Base-by-base conservation (phyloP, 495 filamentous ascomycete species). In the Halenospora varia region DNA sequence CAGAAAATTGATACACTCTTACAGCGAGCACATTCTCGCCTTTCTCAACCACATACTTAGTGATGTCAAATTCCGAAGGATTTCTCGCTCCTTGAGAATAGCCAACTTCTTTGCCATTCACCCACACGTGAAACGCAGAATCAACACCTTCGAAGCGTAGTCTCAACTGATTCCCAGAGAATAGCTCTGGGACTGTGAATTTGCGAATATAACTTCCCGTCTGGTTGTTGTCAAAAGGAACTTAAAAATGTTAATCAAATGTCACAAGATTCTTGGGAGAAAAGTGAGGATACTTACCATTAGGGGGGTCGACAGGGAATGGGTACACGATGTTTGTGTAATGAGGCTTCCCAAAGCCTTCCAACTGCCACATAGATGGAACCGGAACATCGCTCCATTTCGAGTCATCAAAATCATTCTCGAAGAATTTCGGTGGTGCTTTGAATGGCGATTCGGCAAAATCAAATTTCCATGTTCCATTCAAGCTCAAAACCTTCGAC, bases 101-200 rank as follows among this genome's bases (percentile, higher is more conserved):
- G 84, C 84, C 84, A 8, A 86, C 71, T 41, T 77, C 66, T 9
- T 71, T 66, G 0, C 76, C 77, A 51, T 88, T 88, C 15, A 88
- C 70, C 77, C 79, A 87, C 35, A 87, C 64, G 59, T 86, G 80
- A 62, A 83, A 88, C 8, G 84, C 81, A 57, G 82, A 84, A 60
- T 87, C 84, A 0, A 88, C 84, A 15, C 84, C 84, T 24, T 88
- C 84, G 52, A 87, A 87, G 15, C 84, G 74, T 26, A 88, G 63
- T 20, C 82, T 73, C 3, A 83, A 67, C 55, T 84, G 79, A 6
- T 66, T 63, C 10, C 29, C 44, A 1, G 56, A 49, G 25, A 73
- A 69, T 2, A 48, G 44, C 10, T 68, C 51, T 0, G 80, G 79
- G 2, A 86, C 70, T 0, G 62, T 52, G 53, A 87, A 87, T 6